Base-by-base conservation (phyloP, 1,284 basidiomycete genomes). In the Boletus hoseneyae region DNA sequence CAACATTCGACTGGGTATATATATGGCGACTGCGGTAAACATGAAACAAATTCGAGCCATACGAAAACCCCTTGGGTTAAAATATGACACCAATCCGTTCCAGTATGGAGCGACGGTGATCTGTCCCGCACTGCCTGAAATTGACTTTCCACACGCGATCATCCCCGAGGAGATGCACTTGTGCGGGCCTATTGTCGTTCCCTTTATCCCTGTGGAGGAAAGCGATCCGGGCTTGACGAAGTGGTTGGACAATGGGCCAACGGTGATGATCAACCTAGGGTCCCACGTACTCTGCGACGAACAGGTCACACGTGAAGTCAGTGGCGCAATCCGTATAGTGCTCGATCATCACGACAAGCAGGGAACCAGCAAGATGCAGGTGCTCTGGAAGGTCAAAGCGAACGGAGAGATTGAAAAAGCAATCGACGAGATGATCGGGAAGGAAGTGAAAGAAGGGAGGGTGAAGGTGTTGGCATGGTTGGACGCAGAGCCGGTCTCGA, bases 401-500 rank as follows among this genome's bases (percentile, higher is more conserved):
- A 25, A n/a, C 1, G 34, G 27, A 15, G 39, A 32, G 19, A 15
- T 50, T 25, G 43, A 30, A 10, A 32, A 10, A 6, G 33, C 9
- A 4, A 27, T 50, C 9, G 19, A 42, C 18, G 48, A 46, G 1
- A 13, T 42, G 7, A n/a, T 51, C 8, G 33, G 44, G 8, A 32
- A 37, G 7, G 50, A 46, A 5, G 18, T 57, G 16, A 16, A 38
- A 18, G 25, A 42, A 18, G 51, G 37, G 8, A 34, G 8, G 25
- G 34, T 48, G 6, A 45, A 40, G 16, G 35, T 54, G 6, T 27
- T 57, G 10, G 13, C 49, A 25, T 57, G 50, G 55, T 18, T 57
- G 21, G 45, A 57, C 3, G 45, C 21, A 18, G 54, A 57, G 10
- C 47, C 55, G 0, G 37, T 48, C 10, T 37, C 57, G 12, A 42